Evolutionary conservation across 2,329 filamentous ascomycete genomes (phyloP).

Genomic region (Alternaria tenuissima): DNA sequence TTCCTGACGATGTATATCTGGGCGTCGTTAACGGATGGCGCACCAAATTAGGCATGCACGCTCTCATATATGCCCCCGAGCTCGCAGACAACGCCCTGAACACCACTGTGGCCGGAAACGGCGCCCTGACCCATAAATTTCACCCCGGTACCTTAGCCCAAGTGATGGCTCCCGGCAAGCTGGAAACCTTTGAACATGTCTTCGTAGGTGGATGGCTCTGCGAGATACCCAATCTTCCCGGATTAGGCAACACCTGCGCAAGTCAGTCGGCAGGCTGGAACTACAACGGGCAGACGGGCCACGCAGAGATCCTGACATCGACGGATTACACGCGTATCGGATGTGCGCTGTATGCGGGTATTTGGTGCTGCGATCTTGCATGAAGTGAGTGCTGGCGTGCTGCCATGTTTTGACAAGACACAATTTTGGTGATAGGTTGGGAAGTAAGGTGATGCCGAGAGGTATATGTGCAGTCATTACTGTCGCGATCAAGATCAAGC

Average conservation of each 20-base stretch:
- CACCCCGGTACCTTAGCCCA: conserved; percentile 18
- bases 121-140: conserved; percentile 21
- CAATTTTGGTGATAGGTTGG: not conserved
- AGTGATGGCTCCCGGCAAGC: conserved; percentile 16
- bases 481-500: not conserved
- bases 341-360: conserved; percentile 8
- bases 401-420: not conserved
- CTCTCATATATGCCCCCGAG: conserved; percentile 27
- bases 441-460: not conserved
- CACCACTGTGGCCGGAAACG: conserved; percentile 4
- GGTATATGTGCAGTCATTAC: not conserved
- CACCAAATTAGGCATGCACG: conserved; percentile 11
- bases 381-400: not conserved
- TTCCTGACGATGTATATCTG: conserved; percentile 24
- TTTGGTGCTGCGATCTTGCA: conserved; percentile 16
- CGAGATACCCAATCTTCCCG: conserved; percentile 16
- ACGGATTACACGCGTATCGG: conserved; percentile 13
- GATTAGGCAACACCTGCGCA: conserved; percentile 14
- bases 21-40: conserved; percentile 34
- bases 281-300: conserved; percentile 14
- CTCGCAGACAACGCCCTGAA: conserved; percentile 1
- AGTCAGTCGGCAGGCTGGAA: not conserved
- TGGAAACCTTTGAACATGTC: conserved; percentile 14
- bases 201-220: conserved; percentile 27
- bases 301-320: conserved; percentile 12